Evolutionary conservation across 805 yeast genomes (phyloP).

Genomic region (Zygosaccharomyces siamensis): DNA sequence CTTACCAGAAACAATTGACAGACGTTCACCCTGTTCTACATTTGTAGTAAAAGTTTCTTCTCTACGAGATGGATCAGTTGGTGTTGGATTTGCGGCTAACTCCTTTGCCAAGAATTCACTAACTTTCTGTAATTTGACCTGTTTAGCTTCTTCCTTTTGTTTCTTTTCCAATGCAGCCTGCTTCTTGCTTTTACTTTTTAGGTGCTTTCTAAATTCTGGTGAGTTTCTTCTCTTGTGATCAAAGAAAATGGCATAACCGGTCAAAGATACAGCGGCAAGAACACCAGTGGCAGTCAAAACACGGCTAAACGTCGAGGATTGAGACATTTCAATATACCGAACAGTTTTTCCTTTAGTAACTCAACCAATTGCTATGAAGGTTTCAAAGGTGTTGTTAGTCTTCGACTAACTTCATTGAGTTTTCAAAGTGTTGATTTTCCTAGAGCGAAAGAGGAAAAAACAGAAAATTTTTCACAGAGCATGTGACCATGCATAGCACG

Average conservation of each 20-base stretch:
- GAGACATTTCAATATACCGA: slow-evolving; percentile 17
- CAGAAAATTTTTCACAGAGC: neutral
- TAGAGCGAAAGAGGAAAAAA: neutral
- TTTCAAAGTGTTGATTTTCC: neutral
- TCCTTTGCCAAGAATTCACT: slow-evolving; percentile 60
- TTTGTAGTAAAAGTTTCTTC: slow-evolving; percentile 78
- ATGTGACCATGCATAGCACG: neutral
- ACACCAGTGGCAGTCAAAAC: slow-evolving; percentile 35
- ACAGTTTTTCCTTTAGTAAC: neutral
- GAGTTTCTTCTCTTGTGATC: slow-evolving; percentile 87
- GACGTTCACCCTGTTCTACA: slow-evolving; percentile 80
- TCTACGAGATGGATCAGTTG: slow-evolving; percentile 61
- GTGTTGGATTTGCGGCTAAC: slow-evolving; percentile 67
- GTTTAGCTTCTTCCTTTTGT: slow-evolving; percentile 52
- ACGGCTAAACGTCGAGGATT: slow-evolving; percentile 20
- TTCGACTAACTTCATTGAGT: neutral
- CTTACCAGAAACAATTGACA: slow-evolving; percentile 58
- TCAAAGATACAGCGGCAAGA: slow-evolving; percentile 49
- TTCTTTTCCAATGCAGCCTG: slow-evolving; percentile 55
- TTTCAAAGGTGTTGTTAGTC: neutral
- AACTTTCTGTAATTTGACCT: slow-evolving; percentile 55
- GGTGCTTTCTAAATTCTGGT: slow-evolving; percentile 70
- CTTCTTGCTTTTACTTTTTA: slow-evolving; percentile 58
- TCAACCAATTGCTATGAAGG: neutral
- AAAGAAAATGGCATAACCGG: slow-evolving; percentile 81